Evolutionary conservation across 768 basidiomycete genomes (phyloP), one percentile per base, ranked within the genome.

Genomic region (Phylloporus sp.): DNA sequence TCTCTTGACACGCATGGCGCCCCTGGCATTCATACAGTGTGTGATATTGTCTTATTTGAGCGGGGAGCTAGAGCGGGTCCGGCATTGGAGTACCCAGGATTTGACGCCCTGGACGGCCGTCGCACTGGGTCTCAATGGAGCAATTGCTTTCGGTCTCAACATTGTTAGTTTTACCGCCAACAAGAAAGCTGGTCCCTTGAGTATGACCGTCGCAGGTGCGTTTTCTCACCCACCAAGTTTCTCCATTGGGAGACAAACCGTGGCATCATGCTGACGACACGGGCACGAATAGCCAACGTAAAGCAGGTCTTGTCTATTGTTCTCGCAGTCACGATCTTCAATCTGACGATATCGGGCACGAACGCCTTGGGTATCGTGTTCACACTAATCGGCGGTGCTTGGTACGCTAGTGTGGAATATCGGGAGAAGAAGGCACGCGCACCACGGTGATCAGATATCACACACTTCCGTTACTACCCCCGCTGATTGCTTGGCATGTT

Each of bases 161-260:
- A 83, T 97, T 3, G 90, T 97, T 50, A 91, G 88, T 66, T 97
- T 99, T 64, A 90, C 89, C 35, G 91, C 97, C n/a, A 99, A 98
- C 72, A 86, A 86, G 69, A 85, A 88, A 64, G 85, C 91, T 0
- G 93, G 94, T 2, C 85, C 93, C 12, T 65, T 95, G 56, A 88
- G 86, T 42, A 95, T 95, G 88, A 91, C 88, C 10, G 92, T 95
- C 42, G 90, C 91, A 53, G 87, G 86, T 89, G 53, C 49, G 82
- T 74, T 47, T 22, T 16, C 24, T 26, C 22, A 9, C 20, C 48
- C 16, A 45, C 32, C 13, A 13, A 7, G 40, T 45, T 26, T 27
- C 36, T 26, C 12, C 41, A 28, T 6, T 29, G 40, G 32, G 36
- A 31, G 15, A 39, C n/a, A 22, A 35, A 5, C 22, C 15, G 31